Percentiles rank a stretch among this genome's conserved stretches.
Evolutionary conservation across 2,329 filamentous ascomycete genomes (phyloP).

Genomic region (Bipolaris victoriae): DNA sequence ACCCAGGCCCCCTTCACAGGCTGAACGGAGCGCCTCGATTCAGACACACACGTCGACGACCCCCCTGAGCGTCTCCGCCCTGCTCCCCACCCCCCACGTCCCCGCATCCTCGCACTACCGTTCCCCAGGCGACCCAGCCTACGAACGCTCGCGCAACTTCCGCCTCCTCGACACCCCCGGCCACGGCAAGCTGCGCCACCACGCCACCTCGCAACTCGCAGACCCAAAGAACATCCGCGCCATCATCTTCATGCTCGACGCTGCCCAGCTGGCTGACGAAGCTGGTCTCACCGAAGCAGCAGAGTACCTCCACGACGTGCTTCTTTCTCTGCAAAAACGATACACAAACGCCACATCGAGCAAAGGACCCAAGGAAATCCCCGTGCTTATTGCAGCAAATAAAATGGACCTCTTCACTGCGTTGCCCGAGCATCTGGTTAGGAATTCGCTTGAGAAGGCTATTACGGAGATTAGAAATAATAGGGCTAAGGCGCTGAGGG

Average conservation of each 20-base stretch:
- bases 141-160: slow-evolving; percentile 66
- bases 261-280: slow-evolving; percentile 59
- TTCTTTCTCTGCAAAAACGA: slow-evolving; percentile 81
- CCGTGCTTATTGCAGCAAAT: slow-evolving; percentile 87
- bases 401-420: slow-evolving; percentile 97
- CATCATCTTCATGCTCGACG: slow-evolving; percentile 88
- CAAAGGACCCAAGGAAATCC: slow-evolving; percentile 66
- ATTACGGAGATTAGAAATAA: slow-evolving; percentile 78
- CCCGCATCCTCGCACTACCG: slow-evolving; percentile 68
- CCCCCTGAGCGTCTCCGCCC: slow-evolving; percentile 63
- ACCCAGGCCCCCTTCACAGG: slow-evolving; percentile 35
- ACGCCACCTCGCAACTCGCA: slow-evolving; percentile 63
- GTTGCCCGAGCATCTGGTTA: slow-evolving; percentile 77
- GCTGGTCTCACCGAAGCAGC: slow-evolving; percentile 72
- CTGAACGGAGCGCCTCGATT: slow-evolving; percentile 62
- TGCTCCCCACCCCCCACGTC: slow-evolving; percentile 62
- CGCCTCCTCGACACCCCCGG: slow-evolving; percentile 88
- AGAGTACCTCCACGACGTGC: slow-evolving; percentile 84
- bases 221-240: slow-evolving; percentile 64
- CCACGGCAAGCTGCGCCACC: slow-evolving; percentile 87
- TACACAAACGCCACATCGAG: slow-evolving; percentile 63
- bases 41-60: slow-evolving; percentile 59
- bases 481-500: slow-evolving; percentile 77
- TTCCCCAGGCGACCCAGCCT: slow-evolving; percentile 67
- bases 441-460: slow-evolving; percentile 76